phyloP scores from a whole-genome alignment of 352 stramenopile genomes.

The Pythium rishiriense region DNA sequence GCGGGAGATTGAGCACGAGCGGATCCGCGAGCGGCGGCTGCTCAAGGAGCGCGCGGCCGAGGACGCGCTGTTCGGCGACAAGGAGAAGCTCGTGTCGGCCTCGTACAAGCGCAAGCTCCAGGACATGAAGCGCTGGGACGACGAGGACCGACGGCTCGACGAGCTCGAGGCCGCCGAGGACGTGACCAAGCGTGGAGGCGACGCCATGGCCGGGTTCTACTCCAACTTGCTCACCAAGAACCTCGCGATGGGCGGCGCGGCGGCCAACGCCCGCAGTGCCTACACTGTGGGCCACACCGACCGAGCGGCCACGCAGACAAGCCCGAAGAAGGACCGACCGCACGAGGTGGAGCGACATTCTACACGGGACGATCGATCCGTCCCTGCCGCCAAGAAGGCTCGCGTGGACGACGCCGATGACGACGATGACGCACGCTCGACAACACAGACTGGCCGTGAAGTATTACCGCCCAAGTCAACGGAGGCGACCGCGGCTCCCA shows the following conservation, averaged over 20 bases:
- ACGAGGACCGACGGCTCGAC: conserved; percentile 68
- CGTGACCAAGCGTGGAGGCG: conserved; percentile 65
- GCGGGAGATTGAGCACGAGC: conserved; percentile 87
- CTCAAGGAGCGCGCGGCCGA: conserved; percentile 85
- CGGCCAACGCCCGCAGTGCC: conserved; percentile 67
- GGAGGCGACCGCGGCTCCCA: not conserved
- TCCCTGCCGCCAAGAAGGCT: not conserved
- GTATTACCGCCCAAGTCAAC: not conserved
- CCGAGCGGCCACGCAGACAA: not conserved
- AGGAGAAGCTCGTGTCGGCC: conserved; percentile 90
- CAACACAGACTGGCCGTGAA: not conserved
- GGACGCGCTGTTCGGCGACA: conserved; percentile 80
- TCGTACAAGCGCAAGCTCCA: conserved; percentile 93
- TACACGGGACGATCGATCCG: too few species aligned
- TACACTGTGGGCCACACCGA: conserved; percentile 64
- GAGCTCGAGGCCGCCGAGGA: conserved; percentile 68
- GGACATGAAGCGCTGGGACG: conserved; percentile 89
- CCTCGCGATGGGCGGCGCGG: conserved; percentile 85
- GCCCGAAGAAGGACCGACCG: not conserved
- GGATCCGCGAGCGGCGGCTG: conserved; percentile 83
- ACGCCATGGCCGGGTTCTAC: conserved; percentile 89
- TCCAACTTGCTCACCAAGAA: conserved; percentile 91
- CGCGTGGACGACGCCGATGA: not conserved
- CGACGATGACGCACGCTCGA: not conserved
- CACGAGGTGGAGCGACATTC: too few species aligned